Conservation (phyloP, 1,284 basidiomycete species). For the Fomitopsis betulina region DNA sequence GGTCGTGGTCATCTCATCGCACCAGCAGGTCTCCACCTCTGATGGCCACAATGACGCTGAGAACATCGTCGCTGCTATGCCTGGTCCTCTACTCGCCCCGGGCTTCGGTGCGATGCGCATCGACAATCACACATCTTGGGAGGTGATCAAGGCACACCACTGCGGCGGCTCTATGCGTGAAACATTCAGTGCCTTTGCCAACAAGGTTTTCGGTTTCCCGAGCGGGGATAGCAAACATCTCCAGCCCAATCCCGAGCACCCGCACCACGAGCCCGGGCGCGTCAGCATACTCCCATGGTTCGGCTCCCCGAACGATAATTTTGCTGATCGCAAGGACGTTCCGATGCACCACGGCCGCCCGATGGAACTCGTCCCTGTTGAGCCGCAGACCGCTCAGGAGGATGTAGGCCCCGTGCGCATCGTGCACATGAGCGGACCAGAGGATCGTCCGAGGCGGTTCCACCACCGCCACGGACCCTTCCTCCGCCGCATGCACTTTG, state of each 20-base stretch:
- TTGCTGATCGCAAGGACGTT: background rate
- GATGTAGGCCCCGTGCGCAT: slow-evolving; percentile 8
- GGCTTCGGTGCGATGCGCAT: background rate
- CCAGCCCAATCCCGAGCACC: background rate
- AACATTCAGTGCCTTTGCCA: background rate
- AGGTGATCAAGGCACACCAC: background rate
- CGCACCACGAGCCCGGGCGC: background rate
- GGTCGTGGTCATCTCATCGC: slow-evolving; percentile 6
- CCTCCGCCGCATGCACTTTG: slow-evolving; percentile 53
- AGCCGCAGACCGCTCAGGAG: background rate
- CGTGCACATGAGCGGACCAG: slow-evolving; percentile 4
- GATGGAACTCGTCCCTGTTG: too few species aligned
- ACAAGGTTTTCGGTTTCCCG: slow-evolving; percentile 7
- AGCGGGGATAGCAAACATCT: background rate
- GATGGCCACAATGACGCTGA: background rate
- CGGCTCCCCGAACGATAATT: background rate
- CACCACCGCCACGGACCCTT: slow-evolving; percentile 35
- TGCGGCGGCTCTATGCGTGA: slow-evolving; percentile 3
- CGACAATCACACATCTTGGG: background rate
- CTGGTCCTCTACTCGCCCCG: background rate
- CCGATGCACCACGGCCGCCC: background rate
- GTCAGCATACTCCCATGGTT: slow-evolving; percentile 4
- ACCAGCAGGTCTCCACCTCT: slow-evolving; percentile 2
- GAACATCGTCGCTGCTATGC: background rate
- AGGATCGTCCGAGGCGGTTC: slow-evolving; percentile 10